Evolutionary conservation across 495 filamentous ascomycete genomes (phyloP), one percentile per base, ranked within the genome.

Genomic region (Penicillium robsamsonii): DNA sequence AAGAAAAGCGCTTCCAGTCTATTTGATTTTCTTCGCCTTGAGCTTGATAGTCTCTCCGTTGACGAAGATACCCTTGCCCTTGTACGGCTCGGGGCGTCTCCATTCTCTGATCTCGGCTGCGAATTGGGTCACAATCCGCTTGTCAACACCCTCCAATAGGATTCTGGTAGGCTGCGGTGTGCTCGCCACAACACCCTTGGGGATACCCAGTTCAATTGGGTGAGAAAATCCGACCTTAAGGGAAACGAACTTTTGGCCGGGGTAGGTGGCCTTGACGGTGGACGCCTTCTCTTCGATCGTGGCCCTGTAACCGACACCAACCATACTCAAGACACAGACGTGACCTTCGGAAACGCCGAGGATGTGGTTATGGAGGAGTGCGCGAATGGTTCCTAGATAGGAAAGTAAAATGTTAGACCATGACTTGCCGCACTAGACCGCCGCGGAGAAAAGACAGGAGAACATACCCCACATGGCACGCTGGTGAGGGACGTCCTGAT

Each of bases 1-100:
- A 61, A 51, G 55, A 46, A 53, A 50, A 53, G 46, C 61, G 50
- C 58, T 40, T 52, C 38, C 40, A 53, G 58, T 63, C 67, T 70
- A 98, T 82, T 96, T 96, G 74, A 97, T 96, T 86, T 97, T 98
- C 87, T 96, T 97, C 56, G 89, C 84, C 84, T 98, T 98, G 70
- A 98, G 71, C 81, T 86, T 92, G 79, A 98, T 96, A 4, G 91
- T 97, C 80, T 98, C 93, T 46, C 90, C 89, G 70, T 96, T 93
- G 55, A 97, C 83, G 64, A 97, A 98, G 59, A 98, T 97, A 66
- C 94, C 94, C 84, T 98, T 97, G 51, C 94, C 94, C 85, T 98
- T 98, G 75, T 97, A 98, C 48, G 95, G 94, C 74, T 98, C 94
- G 38, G 94, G 94, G 57, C 77, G 80, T 71, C 95, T 85, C 94